Evolutionary conservation across 371 early-diverging fungal species (phyloP).

Genomic region (Sporodiniella umbellata): DNA sequence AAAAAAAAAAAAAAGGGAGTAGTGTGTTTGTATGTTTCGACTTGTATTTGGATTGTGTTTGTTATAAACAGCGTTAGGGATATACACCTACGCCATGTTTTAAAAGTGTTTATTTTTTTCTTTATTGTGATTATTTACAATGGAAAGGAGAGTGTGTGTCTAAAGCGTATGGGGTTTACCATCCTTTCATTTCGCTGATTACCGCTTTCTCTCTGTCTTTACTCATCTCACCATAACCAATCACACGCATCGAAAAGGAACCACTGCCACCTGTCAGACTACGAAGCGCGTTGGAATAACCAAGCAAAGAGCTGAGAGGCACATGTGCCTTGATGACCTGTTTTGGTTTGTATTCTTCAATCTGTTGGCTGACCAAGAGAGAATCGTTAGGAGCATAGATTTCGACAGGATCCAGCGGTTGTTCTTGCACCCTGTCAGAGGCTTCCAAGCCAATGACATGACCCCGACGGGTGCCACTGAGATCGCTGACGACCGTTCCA

Average conservation of each 20-base stretch:
- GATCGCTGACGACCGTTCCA: constrained; percentile 79
- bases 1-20: too few relatives aligned
- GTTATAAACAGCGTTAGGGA: too few relatives aligned
- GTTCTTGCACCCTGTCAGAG: constrained; percentile 40
- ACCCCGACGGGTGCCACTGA: constrained; percentile 78
- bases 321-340: constrained; percentile 67
- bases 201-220: constrained; percentile 68
- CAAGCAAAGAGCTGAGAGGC: constrained; percentile 83
- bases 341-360: constrained; percentile 39
- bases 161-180: constrained; percentile 10
- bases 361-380: constrained; percentile 25
- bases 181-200: constrained; percentile 60
- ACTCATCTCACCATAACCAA: constrained; percentile 79
- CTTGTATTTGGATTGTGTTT: not conserved
- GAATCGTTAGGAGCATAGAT: constrained; percentile 57
- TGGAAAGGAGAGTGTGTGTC: too few relatives aligned
- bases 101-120: too few relatives aligned
- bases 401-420: constrained; percentile 20
- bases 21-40: too few relatives aligned
- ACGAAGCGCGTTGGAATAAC: constrained; percentile 83
- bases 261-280: constrained; percentile 87
- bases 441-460: constrained; percentile 55
- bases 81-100: too few relatives aligned
- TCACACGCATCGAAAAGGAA: constrained; percentile 80
- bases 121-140: too few relatives aligned